Conservation (phyloP, 1,284 basidiomycete genomes). For the Cutaneotrichosporon dermatis region DNA sequence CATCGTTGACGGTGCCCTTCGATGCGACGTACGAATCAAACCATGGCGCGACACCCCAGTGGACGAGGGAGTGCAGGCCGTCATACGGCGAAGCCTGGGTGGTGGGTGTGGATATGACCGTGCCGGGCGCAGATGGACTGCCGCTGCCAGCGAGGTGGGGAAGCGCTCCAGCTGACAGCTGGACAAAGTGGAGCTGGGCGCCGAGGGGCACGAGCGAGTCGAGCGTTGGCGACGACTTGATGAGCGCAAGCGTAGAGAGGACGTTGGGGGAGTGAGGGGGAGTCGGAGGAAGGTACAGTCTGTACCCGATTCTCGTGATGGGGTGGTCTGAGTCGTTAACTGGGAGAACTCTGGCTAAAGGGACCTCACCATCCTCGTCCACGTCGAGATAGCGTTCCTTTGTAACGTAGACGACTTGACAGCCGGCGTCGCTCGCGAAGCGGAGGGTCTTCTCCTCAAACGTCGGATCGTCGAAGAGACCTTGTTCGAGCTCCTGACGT, state of each 20-base stretch:
- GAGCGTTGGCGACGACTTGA: slow-evolving; percentile 81
- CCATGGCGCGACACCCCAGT: slow-evolving; percentile 94
- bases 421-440: slow-evolving; percentile 42
- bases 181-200: slow-evolving; percentile 84
- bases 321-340: slow-evolving; percentile 22
- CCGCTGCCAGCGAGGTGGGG: slow-evolving; percentile 30
- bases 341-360: too few species aligned
- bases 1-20: slow-evolving; percentile 44
- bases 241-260: slow-evolving; percentile 83
- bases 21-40: slow-evolving; percentile 88
- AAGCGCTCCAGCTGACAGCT: slow-evolving; percentile 57
- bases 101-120: slow-evolving; percentile 41
- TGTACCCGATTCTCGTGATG: slow-evolving; percentile 33
- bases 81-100: slow-evolving; percentile 73
- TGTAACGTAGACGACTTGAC: slow-evolving; percentile 48
- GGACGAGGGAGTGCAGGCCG: slow-evolving; percentile 91
- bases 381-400: slow-evolving; percentile 33
- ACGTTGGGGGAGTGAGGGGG: slow-evolving; percentile 64
- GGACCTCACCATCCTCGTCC: slow-evolving; percentile 36
- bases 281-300: slow-evolving; percentile 46
- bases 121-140: slow-evolving; percentile 27
- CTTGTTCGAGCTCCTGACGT: slow-evolving; percentile 35
- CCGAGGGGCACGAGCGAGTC: slow-evolving; percentile 75
- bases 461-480: slow-evolving; percentile 41
- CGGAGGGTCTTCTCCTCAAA: slow-evolving; percentile 46